Base-by-base conservation (phyloP, 352 stramenopile genomes). In the Aphanomyces stellatus region DNA sequence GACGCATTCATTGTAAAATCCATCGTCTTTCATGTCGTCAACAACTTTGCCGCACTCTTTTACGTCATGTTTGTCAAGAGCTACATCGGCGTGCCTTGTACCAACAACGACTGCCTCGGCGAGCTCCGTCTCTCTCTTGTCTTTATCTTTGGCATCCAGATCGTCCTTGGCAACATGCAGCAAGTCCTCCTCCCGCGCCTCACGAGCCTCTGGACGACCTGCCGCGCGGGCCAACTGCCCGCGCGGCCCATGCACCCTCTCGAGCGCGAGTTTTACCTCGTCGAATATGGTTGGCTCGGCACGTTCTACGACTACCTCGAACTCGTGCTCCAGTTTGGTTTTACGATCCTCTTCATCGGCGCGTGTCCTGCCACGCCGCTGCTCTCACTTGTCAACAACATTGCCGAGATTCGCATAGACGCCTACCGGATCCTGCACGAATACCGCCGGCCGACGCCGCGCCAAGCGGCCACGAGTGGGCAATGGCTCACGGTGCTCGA, bases 1-100 rank as follows among this genome's bases (percentile, higher is more conserved):
- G 96, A 96, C 75, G 95, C 85, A 71, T 67, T 98, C 40, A 97
- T 97, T 65, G 70, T 97, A 62, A 98, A 98, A 78, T 92, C 89
- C 63, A 87, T 98, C 60, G 83, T 97, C 51, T 98, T 98, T 74
- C 91, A 98, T 79, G 95, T 95, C 35, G 95, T 98, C 73, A 96
- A 98, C 80, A 95, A 95, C 71, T 98, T 97, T 76, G 78, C 95
- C n/a, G 83, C 81, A 55, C 72, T 98, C 42, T 97, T 98, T 72
- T 98, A 97, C 75, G 79, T 98, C 25, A 90, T 90, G 34, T 96
- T 98, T 69, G 80, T 97, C 57, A 96, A 97, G 69, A 75, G 85
- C 49, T 27, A 34, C 2, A 64, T 72, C 0, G 85, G 75, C 25
- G 76, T 93, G 22, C 76, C 88, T 70, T 79, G 78, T 2, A 87